Base-by-base conservation (phyloP, 2,329 filamentous ascomycete species). In the Aspergillus quadrilineatus region DNA sequence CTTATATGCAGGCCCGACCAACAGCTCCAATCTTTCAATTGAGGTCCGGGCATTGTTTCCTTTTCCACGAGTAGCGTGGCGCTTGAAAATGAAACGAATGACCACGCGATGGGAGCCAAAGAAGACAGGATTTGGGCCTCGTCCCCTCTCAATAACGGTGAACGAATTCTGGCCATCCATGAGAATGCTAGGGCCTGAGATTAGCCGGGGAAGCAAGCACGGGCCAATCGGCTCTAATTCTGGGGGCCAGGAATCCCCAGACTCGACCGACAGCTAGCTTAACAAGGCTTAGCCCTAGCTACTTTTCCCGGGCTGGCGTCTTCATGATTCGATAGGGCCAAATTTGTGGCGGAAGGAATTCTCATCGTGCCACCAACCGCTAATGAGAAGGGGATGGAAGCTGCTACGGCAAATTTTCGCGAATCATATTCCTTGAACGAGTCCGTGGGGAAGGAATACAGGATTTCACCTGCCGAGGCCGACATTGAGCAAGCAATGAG, bases 181-280 rank as follows among this genome's bases (percentile, higher is more conserved):
- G 14, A 53, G 39, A 37, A 47, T 42, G 49, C 36, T 4, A 41
- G 45, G 51, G 42, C 49, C 6, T 22, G 37, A 53, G 36, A 49
- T 53, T 53, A 57, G 29, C 50, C 50, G 55, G 50, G 44, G 41
- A 48, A 47, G 42, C 26, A 29, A 29, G 37, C 43, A 26, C 37
- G 15, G 48, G 17, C 55, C n/a, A 52, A 57, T 57, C 49, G 36
- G 48, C 48, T 51, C 9, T 26, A 22, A 46, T 17, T 37, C 17
- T 22, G n/a, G n/a, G 26, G n/a, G 1, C 4, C 10, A 43, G 42
- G 29, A 37, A 46, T 34, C 55, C 55, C 55, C 49, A 28, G 55
- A 49, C 49, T 53, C 44, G 37, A 56, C 43, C 52, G 9, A 29
- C 15, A 10, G 17, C 49, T 56, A 56, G 47, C 46, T 56, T 32